Percentiles rank a stretch among this genome's conserved stretches.
Evolutionary conservation across 1,139 yeast species (phyloP).

Genomic region (Pichia sp.): DNA sequence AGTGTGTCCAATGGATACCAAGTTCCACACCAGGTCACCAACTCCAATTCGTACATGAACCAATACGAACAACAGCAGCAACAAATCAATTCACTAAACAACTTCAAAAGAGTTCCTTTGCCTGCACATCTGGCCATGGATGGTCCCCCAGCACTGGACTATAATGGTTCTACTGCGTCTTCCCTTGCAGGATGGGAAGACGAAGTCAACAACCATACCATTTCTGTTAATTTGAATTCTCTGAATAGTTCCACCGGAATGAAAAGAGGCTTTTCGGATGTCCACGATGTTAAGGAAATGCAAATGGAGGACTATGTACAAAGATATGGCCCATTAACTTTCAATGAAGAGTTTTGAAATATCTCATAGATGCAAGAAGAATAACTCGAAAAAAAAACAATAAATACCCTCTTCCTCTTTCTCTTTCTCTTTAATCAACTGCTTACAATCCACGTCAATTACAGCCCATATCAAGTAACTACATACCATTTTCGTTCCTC

Average conservation of each 20-base stretch:
- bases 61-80: slow-evolving; percentile 13
- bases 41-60: slow-evolving; percentile 8
- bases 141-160: slow-evolving; percentile 22
- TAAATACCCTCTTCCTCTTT: too few relatives aligned
- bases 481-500: too few relatives aligned
- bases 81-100: slow-evolving; percentile 6
- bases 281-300: slow-evolving; percentile 3
- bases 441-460: too few relatives aligned
- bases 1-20: slow-evolving; percentile 57
- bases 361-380: too few relatives aligned
- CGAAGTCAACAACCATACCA: slow-evolving; percentile 11
- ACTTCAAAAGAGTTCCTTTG: slow-evolving; percentile 40
- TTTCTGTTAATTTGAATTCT: background rate
- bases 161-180: slow-evolving; percentile 24
- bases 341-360: slow-evolving; percentile 37
- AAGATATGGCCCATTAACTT: slow-evolving; percentile 36
- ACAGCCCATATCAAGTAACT: too few relatives aligned
- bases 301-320: slow-evolving; percentile 18
- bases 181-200: slow-evolving; percentile 25
- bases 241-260: background rate
- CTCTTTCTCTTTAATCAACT: too few relatives aligned
- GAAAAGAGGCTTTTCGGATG: slow-evolving; percentile 11
- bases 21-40: slow-evolving; percentile 17
- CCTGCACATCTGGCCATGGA: slow-evolving; percentile 28
- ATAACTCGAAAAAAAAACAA: too few relatives aligned